These are phyloP conservation scores for Picea sitchensis DNA, from an alignment of 75 land plant genomes.

Conservation along the genomic window DNA sequence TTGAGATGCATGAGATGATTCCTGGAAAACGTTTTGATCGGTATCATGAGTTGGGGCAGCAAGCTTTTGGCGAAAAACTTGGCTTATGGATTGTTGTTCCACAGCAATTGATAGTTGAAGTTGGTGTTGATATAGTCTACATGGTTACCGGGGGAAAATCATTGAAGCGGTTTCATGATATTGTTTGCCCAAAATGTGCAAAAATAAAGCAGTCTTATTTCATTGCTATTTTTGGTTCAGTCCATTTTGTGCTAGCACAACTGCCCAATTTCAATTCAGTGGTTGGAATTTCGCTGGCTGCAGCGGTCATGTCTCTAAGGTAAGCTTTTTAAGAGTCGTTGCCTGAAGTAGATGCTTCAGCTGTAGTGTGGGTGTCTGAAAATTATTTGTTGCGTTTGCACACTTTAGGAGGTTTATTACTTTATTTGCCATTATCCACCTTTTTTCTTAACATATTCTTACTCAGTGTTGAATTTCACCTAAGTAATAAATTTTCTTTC, in stretches of 20 bases:
- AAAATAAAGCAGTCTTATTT: slow-evolving; percentile 36
- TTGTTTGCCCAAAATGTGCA: slow-evolving; percentile 26
- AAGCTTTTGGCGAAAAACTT: slow-evolving; percentile 59
- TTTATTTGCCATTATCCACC: too few relatives aligned
- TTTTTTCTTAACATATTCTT: background rate
- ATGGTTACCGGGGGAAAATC: slow-evolving; percentile 88
- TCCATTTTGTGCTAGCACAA: slow-evolving; percentile 58
- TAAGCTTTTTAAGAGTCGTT: background rate
- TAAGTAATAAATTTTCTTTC: background rate
- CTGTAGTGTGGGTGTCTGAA: too few relatives aligned
- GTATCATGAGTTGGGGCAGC: slow-evolving; percentile 80
- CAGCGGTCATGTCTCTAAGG: slow-evolving; percentile 78
- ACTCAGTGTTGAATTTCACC: background rate
- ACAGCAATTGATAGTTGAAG: slow-evolving; percentile 55
- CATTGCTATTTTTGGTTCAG: slow-evolving; percentile 60
- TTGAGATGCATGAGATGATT: slow-evolving; percentile 81
- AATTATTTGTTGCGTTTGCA: too few relatives aligned
- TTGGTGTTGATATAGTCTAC: slow-evolving; percentile 57
- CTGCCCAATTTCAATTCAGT: slow-evolving; percentile 71
- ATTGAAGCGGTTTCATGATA: slow-evolving; percentile 39
- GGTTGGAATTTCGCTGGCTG: slow-evolving; percentile 50
- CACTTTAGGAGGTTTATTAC: too few relatives aligned
- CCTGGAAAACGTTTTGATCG: slow-evolving; percentile 71
- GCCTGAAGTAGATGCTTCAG: too few relatives aligned
- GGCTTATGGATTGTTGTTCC: slow-evolving; percentile 76